A percentile compares a stretch with the other conserved stretches of the same genome.
Conservation (phyloP, 148 eudicot genomes). For the Amaranthus palmeri region DNA sequence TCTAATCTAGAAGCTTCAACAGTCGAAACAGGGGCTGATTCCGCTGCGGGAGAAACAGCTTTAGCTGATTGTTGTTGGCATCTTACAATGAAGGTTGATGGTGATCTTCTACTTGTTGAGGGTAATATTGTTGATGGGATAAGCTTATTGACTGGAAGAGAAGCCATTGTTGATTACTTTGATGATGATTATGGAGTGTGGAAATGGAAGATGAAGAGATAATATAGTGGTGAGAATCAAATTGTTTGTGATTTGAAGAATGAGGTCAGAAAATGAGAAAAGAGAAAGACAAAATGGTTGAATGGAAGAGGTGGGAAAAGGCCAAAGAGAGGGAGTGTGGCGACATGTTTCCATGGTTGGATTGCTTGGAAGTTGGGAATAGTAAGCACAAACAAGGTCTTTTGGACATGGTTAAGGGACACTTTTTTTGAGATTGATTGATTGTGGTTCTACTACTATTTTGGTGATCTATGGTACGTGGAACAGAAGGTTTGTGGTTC, state of each 20-base stretch:
- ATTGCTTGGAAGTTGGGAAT: no score
- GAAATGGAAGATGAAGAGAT: no score
- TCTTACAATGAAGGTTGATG: neutral
- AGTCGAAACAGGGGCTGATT: constrained; percentile 25
- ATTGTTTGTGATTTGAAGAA: neutral
- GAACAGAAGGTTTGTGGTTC: no score
- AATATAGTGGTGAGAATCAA: neutral
- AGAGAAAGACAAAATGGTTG: constrained; percentile 13
- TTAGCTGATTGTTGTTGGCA: constrained; percentile 11
- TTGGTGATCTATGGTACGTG: no score
- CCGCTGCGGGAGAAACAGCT: constrained; percentile 32
- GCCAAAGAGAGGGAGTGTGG: constrained; percentile 19
- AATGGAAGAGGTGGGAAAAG: constrained; percentile 9
- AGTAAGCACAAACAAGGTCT: constrained; percentile 23
- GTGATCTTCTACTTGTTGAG: neutral
- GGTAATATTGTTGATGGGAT: constrained; percentile 1
- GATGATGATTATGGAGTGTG: no score
- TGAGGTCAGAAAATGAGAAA: constrained; percentile 11
- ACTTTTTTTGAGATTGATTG: neutral
- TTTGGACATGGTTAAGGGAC: constrained; percentile 42
- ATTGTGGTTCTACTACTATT: no score
- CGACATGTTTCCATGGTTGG: constrained; percentile 1
- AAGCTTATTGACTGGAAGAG: constrained; percentile 22
- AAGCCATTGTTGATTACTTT: constrained; percentile 14
- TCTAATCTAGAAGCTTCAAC: constrained; percentile 46